Evolutionary conservation across 2,329 filamentous ascomycete species (phyloP), one percentile per base, ranked within the genome.

Genomic region (Diaporthe batatas): DNA sequence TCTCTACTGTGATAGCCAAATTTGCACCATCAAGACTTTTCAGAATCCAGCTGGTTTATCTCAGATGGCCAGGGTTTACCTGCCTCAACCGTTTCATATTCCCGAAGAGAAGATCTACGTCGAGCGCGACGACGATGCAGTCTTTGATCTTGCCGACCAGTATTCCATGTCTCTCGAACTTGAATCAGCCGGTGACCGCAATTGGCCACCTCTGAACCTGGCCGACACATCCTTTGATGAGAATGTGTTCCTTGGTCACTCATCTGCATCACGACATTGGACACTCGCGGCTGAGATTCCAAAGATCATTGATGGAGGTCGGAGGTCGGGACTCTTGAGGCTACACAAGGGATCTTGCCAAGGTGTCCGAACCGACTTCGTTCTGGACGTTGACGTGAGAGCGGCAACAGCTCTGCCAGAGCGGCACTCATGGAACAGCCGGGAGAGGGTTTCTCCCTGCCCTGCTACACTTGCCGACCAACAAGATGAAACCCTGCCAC

Each of bases 81-180:
- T 88, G 59, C 82, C 83, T 39, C 79, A 81, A 29, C 86, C 88
- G 1, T 90, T 90, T 74, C 83, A 83, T 49, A 81, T 91, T 16
- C 86, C 88, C 4, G 82, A 86, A 44, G 85, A 88, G 34, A 87
- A 85, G 74, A 85, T 90, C 49, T 82, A 83, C 36, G 79, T 90
- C 68, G 83, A 87, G 75, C 81, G 85, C 55, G 82, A 83, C 64
- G 86, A 88, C 62, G 84, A 86, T 32, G 79, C 81, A 42, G 81
- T 83, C 6, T 86, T 87, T 75, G 85, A 84, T 73, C 79, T 89
- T 51, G 86, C 85, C 39, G 83, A 88, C 65, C 80, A 81, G 29
- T 91, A 90, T 78, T 81, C 84, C 72, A 78, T 90, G 18, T 80
- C 83, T 25, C 80, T 90, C 51, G 88, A 90, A 76, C 79, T 91